Evolutionary conservation across 176 grass and related monocot species (phyloP).

Genomic region (Carex myosuroides): DNA sequence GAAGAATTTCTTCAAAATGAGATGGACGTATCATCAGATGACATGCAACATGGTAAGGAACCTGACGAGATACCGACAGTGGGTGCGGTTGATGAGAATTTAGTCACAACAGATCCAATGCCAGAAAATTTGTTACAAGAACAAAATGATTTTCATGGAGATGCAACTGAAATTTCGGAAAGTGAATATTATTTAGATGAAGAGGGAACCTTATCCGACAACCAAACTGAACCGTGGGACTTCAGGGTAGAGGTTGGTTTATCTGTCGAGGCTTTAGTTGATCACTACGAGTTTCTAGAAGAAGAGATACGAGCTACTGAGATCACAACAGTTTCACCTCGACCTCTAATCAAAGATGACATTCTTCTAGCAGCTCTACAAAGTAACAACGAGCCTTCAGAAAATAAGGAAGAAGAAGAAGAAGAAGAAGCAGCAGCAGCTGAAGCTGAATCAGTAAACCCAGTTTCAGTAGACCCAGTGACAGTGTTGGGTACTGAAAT

Average conservation of each 20-base stretch:
- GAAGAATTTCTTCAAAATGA: slow-evolving; percentile 15
- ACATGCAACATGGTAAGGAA: slow-evolving; percentile 28
- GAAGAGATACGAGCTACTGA: neutral
- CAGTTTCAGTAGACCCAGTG: neutral
- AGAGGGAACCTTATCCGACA: neutral
- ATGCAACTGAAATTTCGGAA: neutral
- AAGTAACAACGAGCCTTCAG: neutral
- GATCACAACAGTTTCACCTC: neutral
- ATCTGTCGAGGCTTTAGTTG: neutral
- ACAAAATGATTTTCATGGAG: neutral
- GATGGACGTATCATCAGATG: neutral
- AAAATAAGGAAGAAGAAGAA: neutral
- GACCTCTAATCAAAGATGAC: neutral
- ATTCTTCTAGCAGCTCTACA: neutral
- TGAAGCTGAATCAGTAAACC: neutral
- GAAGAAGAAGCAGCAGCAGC: neutral
- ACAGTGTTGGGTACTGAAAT: neutral
- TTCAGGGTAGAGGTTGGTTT: neutral
- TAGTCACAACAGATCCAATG: neutral
- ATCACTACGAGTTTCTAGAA: neutral
- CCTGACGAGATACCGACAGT: slow-evolving; percentile 10
- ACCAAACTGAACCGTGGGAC: neutral
- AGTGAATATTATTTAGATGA: neutral
- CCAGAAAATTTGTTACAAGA: neutral
- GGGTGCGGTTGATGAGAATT: slow-evolving; percentile 4